These are phyloP conservation scores for Ormosia semicastrata DNA, from an alignment of 306 rosid species.

Conservation along the genomic window DNA sequence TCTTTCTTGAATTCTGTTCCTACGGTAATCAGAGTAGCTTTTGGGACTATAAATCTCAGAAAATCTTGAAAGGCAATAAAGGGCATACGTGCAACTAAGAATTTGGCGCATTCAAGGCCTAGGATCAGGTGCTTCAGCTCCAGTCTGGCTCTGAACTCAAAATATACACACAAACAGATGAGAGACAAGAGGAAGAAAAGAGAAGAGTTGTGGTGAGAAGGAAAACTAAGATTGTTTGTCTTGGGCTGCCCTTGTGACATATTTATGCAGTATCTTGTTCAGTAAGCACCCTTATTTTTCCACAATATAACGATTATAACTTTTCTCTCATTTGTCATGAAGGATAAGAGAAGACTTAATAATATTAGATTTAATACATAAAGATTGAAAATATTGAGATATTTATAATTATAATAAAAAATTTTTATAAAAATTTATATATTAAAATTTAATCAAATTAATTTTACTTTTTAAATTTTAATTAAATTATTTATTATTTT, in stretches of 20 bases:
- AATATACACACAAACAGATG: background rate
- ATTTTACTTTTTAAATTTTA: too few relatives aligned
- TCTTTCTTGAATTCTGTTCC: slow-evolving; percentile 17
- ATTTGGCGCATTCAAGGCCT: slow-evolving; percentile 3
- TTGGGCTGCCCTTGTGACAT: slow-evolving; percentile 23
- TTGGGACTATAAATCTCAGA: background rate
- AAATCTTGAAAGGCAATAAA: background rate
- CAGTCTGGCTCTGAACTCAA: slow-evolving; percentile 14
- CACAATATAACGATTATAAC: slow-evolving; percentile 43
- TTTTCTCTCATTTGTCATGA: too few relatives aligned
- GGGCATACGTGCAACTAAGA: slow-evolving; percentile 7
- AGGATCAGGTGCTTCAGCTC: slow-evolving; percentile 15
- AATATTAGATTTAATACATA: too few relatives aligned
- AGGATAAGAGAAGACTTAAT: too few relatives aligned
- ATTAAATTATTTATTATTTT: too few relatives aligned
- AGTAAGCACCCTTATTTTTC: slow-evolving; percentile 24
- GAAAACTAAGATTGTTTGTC: slow-evolving; percentile 16
- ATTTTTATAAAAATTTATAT: too few relatives aligned
- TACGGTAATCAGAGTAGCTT: background rate
- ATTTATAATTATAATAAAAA: too few relatives aligned
- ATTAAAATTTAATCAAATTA: too few relatives aligned
- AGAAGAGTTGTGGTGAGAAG: background rate
- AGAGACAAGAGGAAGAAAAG: background rate
- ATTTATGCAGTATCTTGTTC: slow-evolving; percentile 37
- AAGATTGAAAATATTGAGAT: too few relatives aligned